Conservation (phyloP, 225 moss, liverwort and hornwort species). For the Pseudisothecium myosuroides region DNA sequence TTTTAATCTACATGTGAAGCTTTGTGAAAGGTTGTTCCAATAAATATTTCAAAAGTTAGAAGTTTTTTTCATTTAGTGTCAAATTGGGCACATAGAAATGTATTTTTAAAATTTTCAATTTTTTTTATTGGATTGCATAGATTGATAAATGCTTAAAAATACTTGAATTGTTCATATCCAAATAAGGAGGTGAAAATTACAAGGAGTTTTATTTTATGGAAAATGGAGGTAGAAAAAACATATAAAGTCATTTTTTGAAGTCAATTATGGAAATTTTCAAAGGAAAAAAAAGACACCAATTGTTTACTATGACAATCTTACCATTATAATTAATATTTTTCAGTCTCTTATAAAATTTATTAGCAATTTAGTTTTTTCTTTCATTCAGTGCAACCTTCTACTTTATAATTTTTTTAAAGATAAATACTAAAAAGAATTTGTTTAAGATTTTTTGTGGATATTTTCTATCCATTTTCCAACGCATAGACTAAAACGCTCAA, state of each 20-base stretch:
- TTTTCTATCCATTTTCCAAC: not conserved
- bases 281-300: not conserved
- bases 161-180: not conserved
- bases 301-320: not conserved
- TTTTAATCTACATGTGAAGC: not conserved
- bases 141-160: not conserved
- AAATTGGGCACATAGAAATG: accelerated
- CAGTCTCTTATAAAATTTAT: not conserved
- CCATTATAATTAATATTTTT: not conserved
- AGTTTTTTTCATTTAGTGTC: not conserved
- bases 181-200: not conserved
- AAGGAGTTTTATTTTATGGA: accelerated
- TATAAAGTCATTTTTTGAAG: not conserved
- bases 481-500: not conserved
- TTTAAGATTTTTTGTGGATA: accelerated
- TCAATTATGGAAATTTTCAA: not conserved
- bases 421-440: not conserved
- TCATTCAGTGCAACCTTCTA: accelerated
- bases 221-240: not conserved
- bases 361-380: not conserved
- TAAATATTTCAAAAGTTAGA: not conserved
- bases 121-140: not conserved
- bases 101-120: not conserved
- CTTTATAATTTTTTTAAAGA: too few species aligned
- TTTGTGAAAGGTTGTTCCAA: not conserved